A percentile compares a stretch with the other conserved stretches of the same genome.
These are phyloP conservation scores for Ocimum tenuiflorum DNA, from an alignment of 257 asterid genomes.

Conservation along the genomic window DNA sequence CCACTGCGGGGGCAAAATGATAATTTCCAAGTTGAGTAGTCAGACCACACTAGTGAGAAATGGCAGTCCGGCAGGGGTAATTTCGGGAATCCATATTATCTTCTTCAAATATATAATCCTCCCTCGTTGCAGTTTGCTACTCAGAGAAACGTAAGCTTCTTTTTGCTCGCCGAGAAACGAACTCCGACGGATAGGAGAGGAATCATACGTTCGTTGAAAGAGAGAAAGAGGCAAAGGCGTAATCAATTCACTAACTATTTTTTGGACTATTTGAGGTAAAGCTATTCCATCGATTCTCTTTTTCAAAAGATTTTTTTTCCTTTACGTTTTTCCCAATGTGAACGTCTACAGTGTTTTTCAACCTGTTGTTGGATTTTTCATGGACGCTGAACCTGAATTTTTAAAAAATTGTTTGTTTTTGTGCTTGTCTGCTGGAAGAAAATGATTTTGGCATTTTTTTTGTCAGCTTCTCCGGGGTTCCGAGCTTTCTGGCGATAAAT, in stretches of 20 bases:
- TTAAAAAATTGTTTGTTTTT: background rate
- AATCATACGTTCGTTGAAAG: background rate
- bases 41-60: too few relatives aligned
- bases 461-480: background rate
- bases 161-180: background rate
- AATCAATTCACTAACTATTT: background rate
- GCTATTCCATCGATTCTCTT: background rate
- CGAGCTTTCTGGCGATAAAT: background rate
- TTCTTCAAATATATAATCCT: conserved; percentile 21
- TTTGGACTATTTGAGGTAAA: conserved; percentile 10
- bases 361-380: background rate
- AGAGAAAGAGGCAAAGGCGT: background rate
- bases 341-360: background rate
- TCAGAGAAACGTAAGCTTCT: conserved; percentile 3
- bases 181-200: background rate
- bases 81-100: conserved; percentile 10
- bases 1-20: conserved; percentile 17
- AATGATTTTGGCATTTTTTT: too few relatives aligned
- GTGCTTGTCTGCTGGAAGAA: background rate
- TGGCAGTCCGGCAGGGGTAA: conserved; percentile 15
- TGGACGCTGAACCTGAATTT: background rate
- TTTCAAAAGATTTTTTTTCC: background rate
- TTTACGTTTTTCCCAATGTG: background rate
- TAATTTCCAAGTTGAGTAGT: background rate
- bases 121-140: background rate